These are phyloP conservation scores for Ustilago sp. DNA, from an alignment of 1,284 basidiomycete species.

Conservation along the genomic window DNA sequence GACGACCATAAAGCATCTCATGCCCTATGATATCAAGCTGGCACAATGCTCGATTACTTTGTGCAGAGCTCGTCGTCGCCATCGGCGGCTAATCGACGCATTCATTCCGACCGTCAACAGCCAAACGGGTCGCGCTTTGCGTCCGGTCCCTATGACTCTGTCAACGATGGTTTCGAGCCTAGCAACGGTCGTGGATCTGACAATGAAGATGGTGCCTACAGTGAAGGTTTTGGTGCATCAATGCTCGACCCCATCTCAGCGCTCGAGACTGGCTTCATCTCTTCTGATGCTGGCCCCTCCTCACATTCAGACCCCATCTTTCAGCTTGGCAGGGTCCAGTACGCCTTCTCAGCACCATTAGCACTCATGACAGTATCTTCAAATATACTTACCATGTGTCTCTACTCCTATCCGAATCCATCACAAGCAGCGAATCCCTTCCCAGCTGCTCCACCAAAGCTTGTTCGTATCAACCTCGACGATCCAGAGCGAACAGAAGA, in stretches of 20 bases:
- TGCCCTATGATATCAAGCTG: neutral
- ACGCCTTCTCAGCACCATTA: constrained; percentile 65
- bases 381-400: constrained; percentile 67
- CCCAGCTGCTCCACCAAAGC: constrained; percentile 43
- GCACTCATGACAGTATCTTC: constrained; percentile 60
- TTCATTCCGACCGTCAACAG: constrained; percentile 10
- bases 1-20: neutral
- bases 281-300: constrained; percentile 45
- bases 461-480: constrained; percentile 67
- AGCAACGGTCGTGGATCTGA: neutral
- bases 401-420: constrained; percentile 52
- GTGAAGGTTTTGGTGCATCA: constrained; percentile 17
- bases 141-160: constrained; percentile 13
- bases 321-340: constrained; percentile 66
- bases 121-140: constrained; percentile 7
- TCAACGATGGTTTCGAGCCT: constrained; percentile 41
- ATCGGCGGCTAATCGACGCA: constrained; percentile 5
- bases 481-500: constrained; percentile 63
- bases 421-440: constrained; percentile 23
- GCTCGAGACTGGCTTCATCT: constrained; percentile 64
- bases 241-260: constrained; percentile 50
- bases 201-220: neutral
- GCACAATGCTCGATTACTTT: constrained; percentile 52
- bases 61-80: constrained; percentile 52
- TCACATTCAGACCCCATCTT: constrained; percentile 58